Conservation (phyloP, 2,329 filamentous ascomycete species). For the Xylariaceae sp. region DNA sequence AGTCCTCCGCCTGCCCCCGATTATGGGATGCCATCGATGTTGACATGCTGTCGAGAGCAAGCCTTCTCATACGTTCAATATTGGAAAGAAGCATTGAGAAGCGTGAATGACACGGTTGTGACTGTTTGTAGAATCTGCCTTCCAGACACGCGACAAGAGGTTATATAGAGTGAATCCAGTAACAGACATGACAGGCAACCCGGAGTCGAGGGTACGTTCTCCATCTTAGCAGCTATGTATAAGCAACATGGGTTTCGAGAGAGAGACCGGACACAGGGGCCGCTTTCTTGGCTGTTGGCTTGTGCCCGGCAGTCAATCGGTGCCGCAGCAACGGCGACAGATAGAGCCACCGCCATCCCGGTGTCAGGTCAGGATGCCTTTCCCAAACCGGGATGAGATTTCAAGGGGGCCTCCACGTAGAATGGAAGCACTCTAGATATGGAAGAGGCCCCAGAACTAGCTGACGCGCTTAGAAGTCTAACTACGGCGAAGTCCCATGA, state of each 20-base stretch:
- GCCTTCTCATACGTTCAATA: conserved; percentile 34
- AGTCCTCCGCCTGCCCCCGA: conserved; percentile 26
- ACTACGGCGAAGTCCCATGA: conserved; percentile 18
- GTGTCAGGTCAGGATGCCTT: conserved; percentile 8
- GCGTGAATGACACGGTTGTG: conserved; percentile 19
- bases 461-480: conserved; percentile 4
- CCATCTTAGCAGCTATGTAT: background rate
- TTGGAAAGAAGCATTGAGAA: conserved; percentile 33
- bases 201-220: conserved; percentile 5
- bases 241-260: conserved; percentile 14
- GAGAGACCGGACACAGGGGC: conserved; percentile 23
- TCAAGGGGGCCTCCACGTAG: background rate
- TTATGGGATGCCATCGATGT: conserved; percentile 31
- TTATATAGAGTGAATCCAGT: conserved; percentile 23
- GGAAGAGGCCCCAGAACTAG: conserved; percentile 15
- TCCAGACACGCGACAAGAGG: conserved; percentile 12
- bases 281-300: conserved; percentile 25
- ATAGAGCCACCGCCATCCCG: conserved; percentile 2
- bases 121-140: conserved; percentile 14
- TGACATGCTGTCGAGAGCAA: conserved; percentile 39
- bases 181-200: conserved; percentile 14
- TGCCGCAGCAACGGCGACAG: conserved; percentile 4
- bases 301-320: background rate
- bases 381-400: conserved; percentile 2
- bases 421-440: conserved; percentile 7